Percentiles rank a stretch among this genome's conserved stretches.
These are phyloP conservation scores for Beauveria asiatica DNA, from an alignment of 2,329 filamentous ascomycete species.

Conservation along the genomic window DNA sequence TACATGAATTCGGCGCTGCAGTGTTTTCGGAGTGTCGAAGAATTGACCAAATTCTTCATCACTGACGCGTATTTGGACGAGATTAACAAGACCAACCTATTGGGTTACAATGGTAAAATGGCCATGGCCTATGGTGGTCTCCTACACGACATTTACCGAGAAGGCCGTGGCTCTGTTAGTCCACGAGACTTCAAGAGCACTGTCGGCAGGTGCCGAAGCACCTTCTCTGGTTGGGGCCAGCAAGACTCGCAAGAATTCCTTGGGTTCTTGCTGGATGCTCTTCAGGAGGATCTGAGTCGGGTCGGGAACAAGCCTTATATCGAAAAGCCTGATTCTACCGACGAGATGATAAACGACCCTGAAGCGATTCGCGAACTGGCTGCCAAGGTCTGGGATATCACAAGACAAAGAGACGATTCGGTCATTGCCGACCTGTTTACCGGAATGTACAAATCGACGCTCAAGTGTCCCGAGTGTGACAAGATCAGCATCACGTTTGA, in stretches of 20 bases:
- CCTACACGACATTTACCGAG: constrained; percentile 69
- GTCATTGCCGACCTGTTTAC: constrained; percentile 93
- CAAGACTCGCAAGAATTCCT: constrained; percentile 97
- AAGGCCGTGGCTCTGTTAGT: constrained; percentile 59
- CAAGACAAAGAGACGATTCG: constrained; percentile 86
- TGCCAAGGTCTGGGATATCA: constrained; percentile 82
- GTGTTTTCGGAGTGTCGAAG: constrained; percentile 87
- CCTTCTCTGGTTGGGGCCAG: constrained; percentile 90
- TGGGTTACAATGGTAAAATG: constrained; percentile 78
- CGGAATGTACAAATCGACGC: constrained; percentile 95
- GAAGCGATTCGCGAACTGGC: constrained; percentile 77
- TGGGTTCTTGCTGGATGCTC: constrained; percentile 84
- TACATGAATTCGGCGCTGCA: constrained; percentile 99
- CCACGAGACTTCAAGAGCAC: constrained; percentile 76
- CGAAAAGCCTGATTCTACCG: constrained; percentile 94
- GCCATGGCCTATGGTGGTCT: constrained; percentile 76
- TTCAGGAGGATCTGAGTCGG: constrained; percentile 92
- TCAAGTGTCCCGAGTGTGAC: constrained; percentile 81
- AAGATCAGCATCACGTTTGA: constrained; percentile 99
- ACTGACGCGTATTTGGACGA: constrained; percentile 65
- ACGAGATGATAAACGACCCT: constrained; percentile 83
- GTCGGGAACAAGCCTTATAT: constrained; percentile 95
- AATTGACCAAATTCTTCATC: constrained; percentile 87
- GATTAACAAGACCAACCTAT: constrained; percentile 75
- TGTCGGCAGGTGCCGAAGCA: constrained; percentile 71